Base-by-base conservation (phyloP, 257 asterid genomes). In the Nicotiana undulata region DNA sequence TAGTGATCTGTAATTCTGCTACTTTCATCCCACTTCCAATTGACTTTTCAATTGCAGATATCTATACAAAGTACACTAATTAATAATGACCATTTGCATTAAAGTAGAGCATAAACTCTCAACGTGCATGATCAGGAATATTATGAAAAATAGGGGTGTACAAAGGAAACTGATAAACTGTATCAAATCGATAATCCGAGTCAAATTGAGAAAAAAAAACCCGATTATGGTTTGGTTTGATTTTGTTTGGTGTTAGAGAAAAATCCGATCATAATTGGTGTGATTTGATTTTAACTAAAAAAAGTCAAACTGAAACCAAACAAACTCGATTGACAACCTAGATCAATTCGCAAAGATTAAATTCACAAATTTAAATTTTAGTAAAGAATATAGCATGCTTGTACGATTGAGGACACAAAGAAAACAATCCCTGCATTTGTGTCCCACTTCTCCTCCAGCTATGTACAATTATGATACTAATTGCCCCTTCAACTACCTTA, bases 1-100 rank as follows among this genome's bases (percentile, higher is more conserved):
- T 92, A 18, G 97, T 92, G 83, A 92, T 86, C 61, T 90, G 97
- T 72, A 92, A 29, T 80, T 90, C 94, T 60, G 93, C 87, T 64
- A 88, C 95, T 82, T 85, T 92, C 16, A 82, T 84, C 22, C 97
- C 95, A 86, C 83, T 87, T 84, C 78, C 92, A 32, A 88, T 85
- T 18, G 95, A 87, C 81, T 87, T 90, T 85, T 92, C 93, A 9
- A 92, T 89, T 18, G 82, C 89, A 81, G 67, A 52, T 20, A 90
- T 90, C 95, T 92, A 79, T 2, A 11, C 1, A 29, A 65, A 31
- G 75, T 16, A 17, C 51, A 65, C 51, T 26, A 63, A 63, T 60
- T 60, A 60, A 22, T 60, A 60, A 22, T 60, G 65, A 60, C 31
- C 65, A 60, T 22, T 60, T 22, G 32, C 29, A 60, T 60, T 60